These are phyloP conservation scores for Trichoderma aggressivum DNA, from an alignment of 2,329 filamentous ascomycete species.

Conservation along the genomic window DNA sequence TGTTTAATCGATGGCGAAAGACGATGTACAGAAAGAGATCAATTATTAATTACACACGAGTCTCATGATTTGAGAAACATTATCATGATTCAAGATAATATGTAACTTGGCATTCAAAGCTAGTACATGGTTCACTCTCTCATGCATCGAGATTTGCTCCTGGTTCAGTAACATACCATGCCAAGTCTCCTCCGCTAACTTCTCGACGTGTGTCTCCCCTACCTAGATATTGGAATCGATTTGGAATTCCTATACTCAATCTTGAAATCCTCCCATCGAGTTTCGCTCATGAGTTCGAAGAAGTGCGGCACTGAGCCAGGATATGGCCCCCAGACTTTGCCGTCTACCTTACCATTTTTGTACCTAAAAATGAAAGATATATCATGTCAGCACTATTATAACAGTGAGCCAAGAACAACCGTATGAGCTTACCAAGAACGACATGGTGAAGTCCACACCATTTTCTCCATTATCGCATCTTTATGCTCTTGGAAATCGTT, in stretches of 20 bases:
- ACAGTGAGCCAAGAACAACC: too few species aligned
- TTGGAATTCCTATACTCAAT: not conserved
- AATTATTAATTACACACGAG: not conserved
- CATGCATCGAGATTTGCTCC: not conserved
- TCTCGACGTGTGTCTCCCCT: not conserved
- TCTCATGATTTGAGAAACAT: not conserved
- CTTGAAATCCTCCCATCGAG: not conserved
- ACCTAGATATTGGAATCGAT: not conserved
- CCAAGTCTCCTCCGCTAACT: not conserved
- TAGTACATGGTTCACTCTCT: not conserved
- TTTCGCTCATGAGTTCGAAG: not conserved
- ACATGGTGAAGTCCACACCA: not conserved
- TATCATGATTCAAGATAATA: not conserved
- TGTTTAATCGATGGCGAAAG: not conserved
- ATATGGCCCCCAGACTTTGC: not conserved
- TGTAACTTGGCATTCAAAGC: not conserved
- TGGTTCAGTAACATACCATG: not conserved
- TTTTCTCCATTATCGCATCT: not conserved
- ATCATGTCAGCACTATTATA: too few species aligned
- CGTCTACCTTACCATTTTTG: not conserved
- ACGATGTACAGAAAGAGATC: not conserved
- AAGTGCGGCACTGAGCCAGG: not conserved
- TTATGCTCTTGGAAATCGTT: not conserved
- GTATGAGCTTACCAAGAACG: not conserved
- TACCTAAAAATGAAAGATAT: not conserved